phyloP scores from a whole-genome alignment of 2,329 filamentous ascomycete genomes.

The Penicillium sp. region DNA sequence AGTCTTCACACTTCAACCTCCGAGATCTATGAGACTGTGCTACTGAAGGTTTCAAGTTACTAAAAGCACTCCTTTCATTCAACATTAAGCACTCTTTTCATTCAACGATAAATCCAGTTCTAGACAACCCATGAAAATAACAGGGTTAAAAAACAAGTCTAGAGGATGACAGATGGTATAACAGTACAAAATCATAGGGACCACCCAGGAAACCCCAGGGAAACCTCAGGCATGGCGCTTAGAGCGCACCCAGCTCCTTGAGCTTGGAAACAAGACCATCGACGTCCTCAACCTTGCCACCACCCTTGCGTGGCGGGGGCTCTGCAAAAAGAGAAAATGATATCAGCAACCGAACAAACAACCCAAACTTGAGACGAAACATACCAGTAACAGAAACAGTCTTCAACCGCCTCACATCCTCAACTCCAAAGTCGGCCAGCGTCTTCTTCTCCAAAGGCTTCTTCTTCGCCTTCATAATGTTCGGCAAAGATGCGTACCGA shows the following conservation, averaged over 20 bases:
- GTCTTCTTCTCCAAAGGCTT: slow-evolving; percentile 95
- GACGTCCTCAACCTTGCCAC: slow-evolving; percentile 96
- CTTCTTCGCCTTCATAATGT: slow-evolving; percentile 99
- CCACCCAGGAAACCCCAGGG: not conserved
- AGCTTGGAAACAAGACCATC: slow-evolving; percentile 91
- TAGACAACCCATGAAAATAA: no score
- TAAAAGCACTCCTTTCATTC: no score
- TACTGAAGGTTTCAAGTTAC: no score
- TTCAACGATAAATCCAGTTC: no score
- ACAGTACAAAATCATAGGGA: slow-evolving; percentile 15
- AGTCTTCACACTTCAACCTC: no score
- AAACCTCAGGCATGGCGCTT: slow-evolving; percentile 23
- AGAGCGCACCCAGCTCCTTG: slow-evolving; percentile 93
- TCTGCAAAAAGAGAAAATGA: slow-evolving; percentile 52
- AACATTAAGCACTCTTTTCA: no score
- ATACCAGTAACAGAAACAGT: slow-evolving; percentile 81
- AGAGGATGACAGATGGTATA: slow-evolving; percentile 24
- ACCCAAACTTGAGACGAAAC: slow-evolving; percentile 35
- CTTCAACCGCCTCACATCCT: slow-evolving; percentile 75
- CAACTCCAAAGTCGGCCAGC: slow-evolving; percentile 76
- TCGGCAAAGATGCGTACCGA: slow-evolving; percentile 89
- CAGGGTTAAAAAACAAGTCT: not conserved
- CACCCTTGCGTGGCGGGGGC: slow-evolving; percentile 82
- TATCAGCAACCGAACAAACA: not conserved
- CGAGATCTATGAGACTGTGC: no score